A percentile compares a stretch with the other conserved stretches of the same genome.
These are phyloP conservation scores for Hygrocybe coccinea DNA, from an alignment of 768 basidiomycete species.

Conservation along the genomic window DNA sequence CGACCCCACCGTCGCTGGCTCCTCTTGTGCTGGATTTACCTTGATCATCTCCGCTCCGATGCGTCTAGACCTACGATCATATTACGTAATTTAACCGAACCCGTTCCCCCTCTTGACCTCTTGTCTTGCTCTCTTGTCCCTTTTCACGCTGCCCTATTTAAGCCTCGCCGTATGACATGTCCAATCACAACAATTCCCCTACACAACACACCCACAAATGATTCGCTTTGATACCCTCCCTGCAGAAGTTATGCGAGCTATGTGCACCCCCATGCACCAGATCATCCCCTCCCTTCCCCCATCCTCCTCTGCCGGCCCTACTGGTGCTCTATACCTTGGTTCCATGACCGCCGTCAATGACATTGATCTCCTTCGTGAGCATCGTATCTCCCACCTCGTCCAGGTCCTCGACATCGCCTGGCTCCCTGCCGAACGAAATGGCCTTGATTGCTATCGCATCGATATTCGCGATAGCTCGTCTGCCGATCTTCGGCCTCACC, in stretches of 20 bases:
- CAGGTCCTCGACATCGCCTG: constrained; percentile 65
- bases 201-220: too few species aligned
- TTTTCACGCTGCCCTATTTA: too few species aligned
- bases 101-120: too few species aligned
- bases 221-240: constrained; percentile 74
- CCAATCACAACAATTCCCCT: too few species aligned
- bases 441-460: constrained; percentile 56
- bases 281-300: constrained; percentile 45
- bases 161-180: too few species aligned
- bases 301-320: constrained; percentile 17
- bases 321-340: constrained; percentile 61
- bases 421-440: constrained; percentile 49
- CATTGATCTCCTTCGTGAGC: constrained; percentile 42
- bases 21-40: too few species aligned
- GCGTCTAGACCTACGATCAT: too few species aligned
- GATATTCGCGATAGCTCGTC: constrained; percentile 58
- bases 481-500: constrained; percentile 61
- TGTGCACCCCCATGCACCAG: constrained; percentile 83
- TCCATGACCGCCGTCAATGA: constrained; percentile 60
- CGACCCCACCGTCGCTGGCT: too few species aligned
- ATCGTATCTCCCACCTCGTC: constrained; percentile 56
- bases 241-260: constrained; percentile 73
- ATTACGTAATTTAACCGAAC: too few species aligned
- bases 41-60: too few species aligned
- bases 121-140: too few species aligned